Evolutionary conservation across 2,329 filamentous ascomycete genomes (phyloP), one percentile per base, ranked within the genome.

Genomic region (Tolypocladium cylindrosporum): DNA sequence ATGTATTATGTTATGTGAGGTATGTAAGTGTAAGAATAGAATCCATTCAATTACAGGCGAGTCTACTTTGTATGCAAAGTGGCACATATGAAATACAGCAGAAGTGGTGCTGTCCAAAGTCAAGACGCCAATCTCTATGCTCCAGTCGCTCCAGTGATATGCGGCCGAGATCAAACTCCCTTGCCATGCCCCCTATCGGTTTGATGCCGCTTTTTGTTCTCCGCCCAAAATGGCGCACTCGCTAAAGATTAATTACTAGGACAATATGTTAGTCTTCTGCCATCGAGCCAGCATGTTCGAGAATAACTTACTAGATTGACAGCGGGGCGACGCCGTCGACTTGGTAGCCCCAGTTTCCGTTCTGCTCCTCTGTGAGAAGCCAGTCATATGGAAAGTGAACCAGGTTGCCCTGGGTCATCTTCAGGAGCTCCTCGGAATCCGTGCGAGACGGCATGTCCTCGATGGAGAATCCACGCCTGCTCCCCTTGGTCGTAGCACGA

Each of bases 311-410:
- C 89, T 99, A 99, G 68, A 99, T 97, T 75, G 97, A 91, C 74
- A 99, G 79, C 58, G 94, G 94, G 66, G 94, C 95, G 70, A 99
- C 87, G 72, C 95, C 88, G 72, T 99, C 94, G 58, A 97, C 90
- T 69, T 93, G 91, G 74, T 96, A 97, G 61, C 97, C 82, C 94
- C 94, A 99, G 69, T 97, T 96, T 58, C 91, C 90, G 63, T 91
- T 92, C 68, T 87, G 85, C 77, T 97, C 94, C 75, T 97, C 94
- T 58, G 87, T 89, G 65, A 89, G 83, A 57, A 96, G 83, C 91
- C 95, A 99, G 67, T 99, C 91, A 72, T 97, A 96, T 7, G 94
- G 94, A 78, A 95, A 99, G 62, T 90, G 77, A 34, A 99, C 92
- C 56, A 99, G 72, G 69, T 92, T 86, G 1, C 94, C 94, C 72